Evolutionary conservation across 768 basidiomycete species (phyloP).

Genomic region (Boletus rex-veris): DNA sequence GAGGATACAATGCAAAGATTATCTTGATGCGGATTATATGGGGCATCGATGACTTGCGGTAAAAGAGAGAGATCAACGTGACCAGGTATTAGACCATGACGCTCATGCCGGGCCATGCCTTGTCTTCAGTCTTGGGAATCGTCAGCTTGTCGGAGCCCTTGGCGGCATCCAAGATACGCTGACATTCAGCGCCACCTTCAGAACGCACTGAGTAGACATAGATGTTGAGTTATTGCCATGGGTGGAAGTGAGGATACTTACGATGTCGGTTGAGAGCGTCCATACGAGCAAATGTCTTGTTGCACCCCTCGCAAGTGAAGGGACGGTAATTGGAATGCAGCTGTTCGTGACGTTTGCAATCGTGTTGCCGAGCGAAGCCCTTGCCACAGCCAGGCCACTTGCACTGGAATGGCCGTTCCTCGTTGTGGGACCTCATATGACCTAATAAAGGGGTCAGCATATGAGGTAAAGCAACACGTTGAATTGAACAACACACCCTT

Average conservation of each 20-base stretch:
- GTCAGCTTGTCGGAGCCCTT: slow-evolving; percentile 25
- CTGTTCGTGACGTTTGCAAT: slow-evolving; percentile 95
- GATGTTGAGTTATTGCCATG: not conserved
- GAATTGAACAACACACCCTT: slow-evolving; percentile 54
- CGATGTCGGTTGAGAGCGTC: slow-evolving; percentile 93
- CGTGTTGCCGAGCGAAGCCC: slow-evolving; percentile 91
- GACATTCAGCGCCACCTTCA: slow-evolving; percentile 79
- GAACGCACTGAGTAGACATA: slow-evolving; percentile 54
- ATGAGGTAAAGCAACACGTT: slow-evolving; percentile 10
- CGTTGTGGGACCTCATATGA: slow-evolving; percentile 92
- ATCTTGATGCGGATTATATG: slow-evolving; percentile 26
- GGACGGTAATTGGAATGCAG: slow-evolving; percentile 90
- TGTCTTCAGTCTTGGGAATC: slow-evolving; percentile 32
- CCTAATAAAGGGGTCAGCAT: slow-evolving; percentile 40
- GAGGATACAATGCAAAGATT: slow-evolving; percentile 19
- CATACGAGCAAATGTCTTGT: slow-evolving; percentile 90
- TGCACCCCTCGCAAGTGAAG: slow-evolving; percentile 90
- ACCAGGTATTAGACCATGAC: slow-evolving; percentile 29
- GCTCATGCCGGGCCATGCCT: slow-evolving; percentile 31
- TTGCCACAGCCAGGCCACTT: slow-evolving; percentile 94
- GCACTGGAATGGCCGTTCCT: slow-evolving; percentile 93
- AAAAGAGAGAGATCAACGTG: not conserved
- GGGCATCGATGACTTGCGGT: slow-evolving; percentile 16
- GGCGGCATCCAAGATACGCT: slow-evolving; percentile 37
- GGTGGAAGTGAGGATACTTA: slow-evolving; percentile 42